A percentile compares a stretch with the other conserved stretches of the same genome.
Evolutionary conservation across 2,329 filamentous ascomycete species (phyloP).

Genomic region (Diaporthe eres): DNA sequence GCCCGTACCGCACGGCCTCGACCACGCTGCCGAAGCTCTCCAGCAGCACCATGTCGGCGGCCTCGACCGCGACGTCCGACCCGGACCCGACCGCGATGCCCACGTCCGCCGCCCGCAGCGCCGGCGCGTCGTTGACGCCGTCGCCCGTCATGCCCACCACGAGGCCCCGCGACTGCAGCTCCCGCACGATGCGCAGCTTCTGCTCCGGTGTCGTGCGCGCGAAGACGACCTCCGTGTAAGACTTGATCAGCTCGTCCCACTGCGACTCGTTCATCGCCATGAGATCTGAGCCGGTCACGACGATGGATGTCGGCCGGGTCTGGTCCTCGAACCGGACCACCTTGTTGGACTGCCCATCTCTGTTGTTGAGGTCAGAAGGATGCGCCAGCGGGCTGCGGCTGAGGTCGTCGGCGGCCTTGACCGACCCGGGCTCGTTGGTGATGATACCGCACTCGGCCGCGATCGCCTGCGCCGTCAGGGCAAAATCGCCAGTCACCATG

Average conservation of each 20-base stretch:
- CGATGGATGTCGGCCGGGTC: constrained; percentile 63
- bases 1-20: constrained; percentile 79
- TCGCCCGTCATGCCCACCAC: constrained; percentile 90
- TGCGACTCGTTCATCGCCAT: constrained; percentile 75
- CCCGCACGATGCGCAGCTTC: constrained; percentile 83
- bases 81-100: constrained; percentile 87
- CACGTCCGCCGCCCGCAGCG: constrained; percentile 83
- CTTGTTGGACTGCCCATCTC: constrained; percentile 46
- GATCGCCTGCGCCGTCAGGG: constrained; percentile 80
- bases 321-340: constrained; percentile 42
- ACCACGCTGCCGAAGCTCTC: constrained; percentile 81
- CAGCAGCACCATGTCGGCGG: constrained; percentile 85
- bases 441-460: constrained; percentile 81
- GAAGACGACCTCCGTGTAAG: constrained; percentile 82
- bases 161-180: constrained; percentile 75
- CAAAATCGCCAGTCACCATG: constrained; percentile 87
- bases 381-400: constrained; percentile 49
- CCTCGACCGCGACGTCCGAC: constrained; percentile 86
- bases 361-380: constrained; percentile 35
- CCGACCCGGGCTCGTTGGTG: constrained; percentile 60
- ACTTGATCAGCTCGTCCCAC: constrained; percentile 74
- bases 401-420: constrained; percentile 70
- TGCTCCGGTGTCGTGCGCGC: constrained; percentile 83
- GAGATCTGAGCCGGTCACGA: constrained; percentile 76
- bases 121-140: constrained; percentile 88